These are phyloP conservation scores for Fraxinus platypoda DNA, from an alignment of 305 asterid genomes.

Conservation along the genomic window DNA sequence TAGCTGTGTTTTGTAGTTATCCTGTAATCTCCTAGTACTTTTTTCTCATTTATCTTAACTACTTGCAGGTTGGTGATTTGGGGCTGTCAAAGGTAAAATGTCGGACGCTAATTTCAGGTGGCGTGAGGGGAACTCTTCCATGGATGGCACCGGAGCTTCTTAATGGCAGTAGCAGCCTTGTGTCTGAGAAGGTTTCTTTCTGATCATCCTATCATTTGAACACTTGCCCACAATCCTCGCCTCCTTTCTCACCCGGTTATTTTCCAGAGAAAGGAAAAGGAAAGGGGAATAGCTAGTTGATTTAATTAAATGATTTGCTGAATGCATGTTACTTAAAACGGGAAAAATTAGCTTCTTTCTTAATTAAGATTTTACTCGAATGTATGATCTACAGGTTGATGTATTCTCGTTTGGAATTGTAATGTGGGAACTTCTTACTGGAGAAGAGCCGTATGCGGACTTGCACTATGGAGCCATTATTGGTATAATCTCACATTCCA, in stretches of 20 bases:
- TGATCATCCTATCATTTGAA: background rate
- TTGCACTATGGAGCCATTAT: constrained; percentile 96
- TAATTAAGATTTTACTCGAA: background rate
- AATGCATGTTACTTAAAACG: background rate
- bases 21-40: background rate
- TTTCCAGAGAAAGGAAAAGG: background rate
- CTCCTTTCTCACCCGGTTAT: background rate
- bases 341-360: background rate
- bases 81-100: constrained; percentile 85
- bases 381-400: constrained; percentile 58
- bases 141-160: constrained; percentile 98
- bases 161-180: constrained; percentile 80
- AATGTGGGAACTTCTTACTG: constrained; percentile 97
- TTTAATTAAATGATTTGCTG: background rate
- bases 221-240: background rate
- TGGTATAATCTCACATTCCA: constrained; percentile 42
- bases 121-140: constrained; percentile 93
- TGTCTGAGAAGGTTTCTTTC: constrained; percentile 68
- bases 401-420: constrained; percentile 92
- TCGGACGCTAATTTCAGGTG: constrained; percentile 76
- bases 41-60: constrained; percentile 15
- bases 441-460: constrained; percentile 93
- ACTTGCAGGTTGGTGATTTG: constrained; percentile 76
- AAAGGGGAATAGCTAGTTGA: background rate
- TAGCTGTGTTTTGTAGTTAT: background rate